These are phyloP conservation scores for Salix exigua DNA, from an alignment of 345 rosid species.

Conservation along the genomic window DNA sequence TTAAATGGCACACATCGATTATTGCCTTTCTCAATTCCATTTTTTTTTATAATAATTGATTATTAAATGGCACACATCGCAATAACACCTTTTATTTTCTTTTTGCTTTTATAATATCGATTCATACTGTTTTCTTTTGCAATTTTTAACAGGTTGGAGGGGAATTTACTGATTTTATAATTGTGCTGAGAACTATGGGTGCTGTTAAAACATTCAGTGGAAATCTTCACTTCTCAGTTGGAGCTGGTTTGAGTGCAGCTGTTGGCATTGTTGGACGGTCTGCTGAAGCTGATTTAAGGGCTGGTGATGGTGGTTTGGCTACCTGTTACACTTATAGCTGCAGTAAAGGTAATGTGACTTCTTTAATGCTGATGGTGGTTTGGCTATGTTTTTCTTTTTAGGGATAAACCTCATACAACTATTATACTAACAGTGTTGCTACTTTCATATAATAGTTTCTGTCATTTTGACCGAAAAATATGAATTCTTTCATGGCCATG, in stretches of 20 bases:
- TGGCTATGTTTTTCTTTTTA: background rate
- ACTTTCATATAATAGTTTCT: background rate
- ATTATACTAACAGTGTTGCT: no score
- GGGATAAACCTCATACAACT: no score
- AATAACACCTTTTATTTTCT: no score
- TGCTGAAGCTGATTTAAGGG: slow-evolving; percentile 82
- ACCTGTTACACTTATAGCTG: slow-evolving; percentile 95
- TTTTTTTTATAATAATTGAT: no score
- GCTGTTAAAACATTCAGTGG: slow-evolving; percentile 86
- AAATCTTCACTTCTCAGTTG: slow-evolving; percentile 69
- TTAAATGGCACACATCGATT: no score
- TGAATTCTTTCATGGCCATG: background rate
- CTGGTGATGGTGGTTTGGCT: slow-evolving; percentile 90
- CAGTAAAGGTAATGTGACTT: slow-evolving; percentile 67
- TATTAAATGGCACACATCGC: no score
- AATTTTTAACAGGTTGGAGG: slow-evolving; percentile 76
- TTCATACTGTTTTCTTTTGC: background rate
- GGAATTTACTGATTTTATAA: slow-evolving; percentile 85
- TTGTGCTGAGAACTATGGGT: slow-evolving; percentile 71
- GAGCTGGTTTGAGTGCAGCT: slow-evolving; percentile 96
- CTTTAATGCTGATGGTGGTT: no score
- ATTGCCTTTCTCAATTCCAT: background rate
- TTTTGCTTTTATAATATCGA: no score
- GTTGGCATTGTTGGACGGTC: slow-evolving; percentile 73
- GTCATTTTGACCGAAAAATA: background rate